Percentiles rank a stretch among this genome's conserved stretches.
Evolutionary conservation across 768 basidiomycete species (phyloP).

Genomic region (Boletus fagicola): DNA sequence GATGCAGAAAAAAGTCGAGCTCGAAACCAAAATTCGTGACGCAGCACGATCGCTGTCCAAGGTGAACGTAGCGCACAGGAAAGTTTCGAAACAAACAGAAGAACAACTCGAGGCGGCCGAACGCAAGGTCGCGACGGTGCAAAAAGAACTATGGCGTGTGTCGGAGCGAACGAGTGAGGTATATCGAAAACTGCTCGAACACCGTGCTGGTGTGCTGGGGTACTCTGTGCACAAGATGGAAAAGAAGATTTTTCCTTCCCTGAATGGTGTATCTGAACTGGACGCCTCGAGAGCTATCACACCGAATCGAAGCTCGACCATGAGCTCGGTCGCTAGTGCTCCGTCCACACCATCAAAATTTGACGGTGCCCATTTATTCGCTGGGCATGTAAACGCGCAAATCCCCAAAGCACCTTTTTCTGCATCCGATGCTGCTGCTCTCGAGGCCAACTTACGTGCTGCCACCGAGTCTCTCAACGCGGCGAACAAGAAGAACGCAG

Average conservation of each 20-base stretch:
- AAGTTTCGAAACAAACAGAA: constrained; percentile 58
- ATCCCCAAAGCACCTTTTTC: constrained; percentile 47
- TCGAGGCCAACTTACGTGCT: constrained; percentile 66
- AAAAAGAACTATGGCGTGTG: constrained; percentile 69
- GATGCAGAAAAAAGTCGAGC: constrained; percentile 67
- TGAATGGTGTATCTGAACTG: constrained; percentile 33
- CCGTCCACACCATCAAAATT: constrained; percentile 57
- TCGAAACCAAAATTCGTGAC: constrained; percentile 87
- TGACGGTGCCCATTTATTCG: constrained; percentile 82
- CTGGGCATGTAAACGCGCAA: constrained; percentile 71
- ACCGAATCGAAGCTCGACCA: constrained; percentile 48
- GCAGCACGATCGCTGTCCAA: constrained; percentile 74
- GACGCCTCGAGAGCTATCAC: constrained; percentile 53
- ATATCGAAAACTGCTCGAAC: constrained; percentile 66
- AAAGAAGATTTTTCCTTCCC: constrained; percentile 40
- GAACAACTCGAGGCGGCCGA: constrained; percentile 76
- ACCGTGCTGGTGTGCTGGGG: constrained; percentile 80
- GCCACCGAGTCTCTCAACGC: constrained; percentile 56
- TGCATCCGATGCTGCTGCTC: constrained; percentile 43
- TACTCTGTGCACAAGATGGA: constrained; percentile 68
- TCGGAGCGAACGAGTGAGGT: constrained; percentile 65
- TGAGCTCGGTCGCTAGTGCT: constrained; percentile 48
- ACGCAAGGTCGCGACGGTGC: constrained; percentile 64
- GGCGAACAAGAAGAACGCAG: constrained; percentile 60
- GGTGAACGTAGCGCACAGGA: constrained; percentile 58